Base-by-base conservation (phyloP, 2,329 filamentous ascomycete species). In the Paraconiothyrium sp. region DNA sequence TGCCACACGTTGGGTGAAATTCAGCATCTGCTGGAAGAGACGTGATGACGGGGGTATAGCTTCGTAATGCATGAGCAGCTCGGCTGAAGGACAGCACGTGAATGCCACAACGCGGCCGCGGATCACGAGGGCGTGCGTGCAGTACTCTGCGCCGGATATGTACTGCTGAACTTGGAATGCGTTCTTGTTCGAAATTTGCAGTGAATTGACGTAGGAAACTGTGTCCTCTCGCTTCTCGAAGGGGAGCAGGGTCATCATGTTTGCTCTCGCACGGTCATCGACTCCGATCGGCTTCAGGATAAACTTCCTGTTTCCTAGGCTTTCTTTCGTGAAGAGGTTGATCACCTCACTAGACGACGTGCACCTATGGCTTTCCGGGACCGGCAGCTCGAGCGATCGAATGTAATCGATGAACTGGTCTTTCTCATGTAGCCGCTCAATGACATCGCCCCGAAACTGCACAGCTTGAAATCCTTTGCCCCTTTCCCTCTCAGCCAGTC, bases 161-260 rank as follows among this genome's bases (percentile, higher is more conserved):
- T 85, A 92, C 71, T 92, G 87, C 71, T 94, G 90, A 27, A 93
- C 73, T 61, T 92, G 83, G 84, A 88, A 92, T 0, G 89, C 86
- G 2, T 82, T 80, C 0, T 83, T 72, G 13, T 81, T 75, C 2
- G 86, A 86, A 46, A 90, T 86, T 1, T 74, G 79, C 14, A 93
- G 81, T 16, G 80, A 77, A 14, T 82, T 80, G 30, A 92, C 75
- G 65, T 89, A 83, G 0, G 76, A 71, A 48, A 82, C 81, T 0
- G 90, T 92, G 61, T 86, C 82, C 11, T 78, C 76, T 2, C 81
- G 68, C 0, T 85, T 85, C 0, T 77, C 61, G 5, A 86, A 83
- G 0, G 91, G 90, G 0, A 93, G 80, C 1, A 90, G 72, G 0
- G 88, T 89, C 73, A 74, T 76, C 88, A 91, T 89, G 63, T 88